Conservation (phyloP, 2,329 filamentous ascomycete species). For the Thielaviopsis punctulata region DNA sequence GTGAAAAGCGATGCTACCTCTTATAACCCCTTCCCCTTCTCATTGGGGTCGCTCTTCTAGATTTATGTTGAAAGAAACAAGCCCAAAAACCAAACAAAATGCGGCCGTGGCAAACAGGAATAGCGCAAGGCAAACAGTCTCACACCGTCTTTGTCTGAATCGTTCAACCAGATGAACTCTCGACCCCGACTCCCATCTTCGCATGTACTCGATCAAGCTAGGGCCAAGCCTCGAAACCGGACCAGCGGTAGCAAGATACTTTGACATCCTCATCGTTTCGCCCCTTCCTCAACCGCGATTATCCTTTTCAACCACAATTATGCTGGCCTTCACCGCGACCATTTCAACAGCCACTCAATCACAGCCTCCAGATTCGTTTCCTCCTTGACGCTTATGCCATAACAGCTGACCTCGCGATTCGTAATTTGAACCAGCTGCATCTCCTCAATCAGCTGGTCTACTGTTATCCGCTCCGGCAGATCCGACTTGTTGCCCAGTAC, state of each 20-base stretch:
- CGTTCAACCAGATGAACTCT: background rate
- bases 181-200: too few relatives aligned
- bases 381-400: conserved; percentile 96
- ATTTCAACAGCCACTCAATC: conserved; percentile 87
- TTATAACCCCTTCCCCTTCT: background rate
- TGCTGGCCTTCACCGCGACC: conserved; percentile 52
- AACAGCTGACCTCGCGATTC: conserved; percentile 90
- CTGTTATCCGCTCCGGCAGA: conserved; percentile 72
- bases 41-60: background rate
- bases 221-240: too few relatives aligned
- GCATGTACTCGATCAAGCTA: too few relatives aligned
- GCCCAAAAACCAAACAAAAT: background rate
- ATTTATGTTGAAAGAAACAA: conserved; percentile 1
- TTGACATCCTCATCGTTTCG: too few relatives aligned
- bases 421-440: conserved; percentile 80
- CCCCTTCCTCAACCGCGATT: too few relatives aligned
- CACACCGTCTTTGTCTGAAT: background rate
- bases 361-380: conserved; percentile 97
- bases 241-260: too few relatives aligned
- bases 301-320: too few relatives aligned
- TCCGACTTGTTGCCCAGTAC: conserved; percentile 97
- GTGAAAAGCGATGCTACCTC: background rate
- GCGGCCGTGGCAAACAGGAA: background rate
- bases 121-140: background rate
- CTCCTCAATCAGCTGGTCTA: conserved; percentile 88